Evolutionary conservation across 345 rosid genomes (phyloP).

Genomic region (Rhodamnia argentea): DNA sequence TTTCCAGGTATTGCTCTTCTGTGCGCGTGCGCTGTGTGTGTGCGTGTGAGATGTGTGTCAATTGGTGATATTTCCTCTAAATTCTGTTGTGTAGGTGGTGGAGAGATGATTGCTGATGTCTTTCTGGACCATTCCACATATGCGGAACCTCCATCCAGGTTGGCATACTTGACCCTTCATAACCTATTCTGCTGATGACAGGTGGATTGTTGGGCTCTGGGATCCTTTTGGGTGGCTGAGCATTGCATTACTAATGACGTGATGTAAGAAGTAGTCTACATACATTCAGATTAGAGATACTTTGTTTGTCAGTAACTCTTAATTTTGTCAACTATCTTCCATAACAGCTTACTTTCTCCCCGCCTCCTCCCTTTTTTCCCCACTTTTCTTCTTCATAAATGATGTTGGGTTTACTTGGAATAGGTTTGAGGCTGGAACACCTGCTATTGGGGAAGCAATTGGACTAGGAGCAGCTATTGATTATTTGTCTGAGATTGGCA

Average conservation of each 20-base stretch:
- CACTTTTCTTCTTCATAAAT: background rate
- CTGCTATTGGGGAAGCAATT: slow-evolving; percentile 94
- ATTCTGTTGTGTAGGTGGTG: slow-evolving; percentile 51
- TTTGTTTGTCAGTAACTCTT: background rate
- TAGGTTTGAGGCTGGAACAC: slow-evolving; percentile 99
- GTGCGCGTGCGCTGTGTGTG: background rate
- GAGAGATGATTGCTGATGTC: slow-evolving; percentile 94
- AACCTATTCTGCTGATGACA: background rate
- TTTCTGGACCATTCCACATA: slow-evolving; percentile 92
- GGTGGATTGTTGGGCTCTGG: background rate
- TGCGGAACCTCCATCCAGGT: slow-evolving; percentile 97
- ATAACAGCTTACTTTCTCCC: background rate
- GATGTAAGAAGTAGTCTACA: background rate
- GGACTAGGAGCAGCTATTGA: slow-evolving; percentile 94
- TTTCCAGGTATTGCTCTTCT: background rate
- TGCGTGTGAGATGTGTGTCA: background rate
- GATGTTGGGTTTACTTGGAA: background rate
- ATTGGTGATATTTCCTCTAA: background rate
- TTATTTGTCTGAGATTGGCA: slow-evolving; percentile 72
- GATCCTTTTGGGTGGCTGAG: background rate
- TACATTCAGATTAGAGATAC: background rate
- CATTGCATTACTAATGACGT: background rate
- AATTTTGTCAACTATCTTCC: background rate
- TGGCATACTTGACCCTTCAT: slow-evolving; percentile 3
- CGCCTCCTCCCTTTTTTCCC: background rate